Conservation (phyloP, 1,139 yeast genomes). For the Wickerhamiella pararugosa region DNA sequence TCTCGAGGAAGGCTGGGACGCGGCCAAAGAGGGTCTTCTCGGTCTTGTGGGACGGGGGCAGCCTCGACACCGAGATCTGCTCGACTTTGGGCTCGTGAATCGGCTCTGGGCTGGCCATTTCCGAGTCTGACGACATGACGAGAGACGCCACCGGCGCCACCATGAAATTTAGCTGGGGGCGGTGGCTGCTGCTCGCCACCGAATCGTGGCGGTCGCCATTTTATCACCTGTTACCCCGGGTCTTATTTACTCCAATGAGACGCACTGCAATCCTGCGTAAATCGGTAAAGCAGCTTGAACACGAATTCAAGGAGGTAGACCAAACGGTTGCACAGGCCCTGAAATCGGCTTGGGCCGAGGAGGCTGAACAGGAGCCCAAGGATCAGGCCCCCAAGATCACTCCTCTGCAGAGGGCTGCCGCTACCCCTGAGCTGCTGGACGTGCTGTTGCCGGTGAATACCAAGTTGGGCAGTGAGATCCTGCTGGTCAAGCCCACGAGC, state of each 20-base stretch:
- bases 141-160: not conserved
- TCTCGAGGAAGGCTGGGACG: constrained; percentile 66
- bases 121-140: constrained; percentile 1
- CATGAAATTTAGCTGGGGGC: not conserved
- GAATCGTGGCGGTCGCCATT: constrained; percentile 3
- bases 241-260: constrained; percentile 11
- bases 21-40: constrained; percentile 31
- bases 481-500: constrained; percentile 47
- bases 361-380: constrained; percentile 11
- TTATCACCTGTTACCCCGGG: too few species aligned
- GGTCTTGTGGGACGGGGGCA: constrained; percentile 14
- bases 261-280: constrained; percentile 13
- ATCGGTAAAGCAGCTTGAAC: constrained; percentile 11
- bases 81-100: constrained; percentile 5
- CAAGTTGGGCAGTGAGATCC: constrained; percentile 23
- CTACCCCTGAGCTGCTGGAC: constrained; percentile 17
- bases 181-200: not conserved
- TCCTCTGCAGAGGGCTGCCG: constrained; percentile 14
- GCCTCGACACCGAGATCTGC: constrained; percentile 12
- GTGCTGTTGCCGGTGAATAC: constrained; percentile 15
- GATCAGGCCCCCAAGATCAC: constrained; percentile 8
- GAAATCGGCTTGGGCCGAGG: constrained; percentile 10
- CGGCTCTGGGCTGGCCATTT: not conserved
- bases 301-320: constrained; percentile 14
- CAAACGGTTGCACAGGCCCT: constrained; percentile 12